A percentile compares a stretch with the other conserved stretches of the same genome.
These are phyloP conservation scores for Calocera cornea DNA, from an alignment of 768 basidiomycete genomes.

Conservation along the genomic window DNA sequence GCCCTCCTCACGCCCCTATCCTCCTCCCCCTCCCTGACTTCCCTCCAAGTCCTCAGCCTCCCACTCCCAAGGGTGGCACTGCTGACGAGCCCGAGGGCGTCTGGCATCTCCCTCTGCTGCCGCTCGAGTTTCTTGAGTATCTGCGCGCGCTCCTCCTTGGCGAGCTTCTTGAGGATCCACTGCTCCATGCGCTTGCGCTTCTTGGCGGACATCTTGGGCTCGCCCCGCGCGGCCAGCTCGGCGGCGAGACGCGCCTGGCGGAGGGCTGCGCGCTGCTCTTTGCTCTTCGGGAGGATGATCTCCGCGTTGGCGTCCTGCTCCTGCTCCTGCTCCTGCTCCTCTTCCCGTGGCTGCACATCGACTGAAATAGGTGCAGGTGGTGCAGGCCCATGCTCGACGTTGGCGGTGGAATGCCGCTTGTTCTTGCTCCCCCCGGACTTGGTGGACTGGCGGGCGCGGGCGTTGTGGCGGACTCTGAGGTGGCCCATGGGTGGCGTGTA, in stretches of 20 bases:
- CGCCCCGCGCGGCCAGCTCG: conserved; percentile 21
- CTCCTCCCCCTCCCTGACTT: background rate
- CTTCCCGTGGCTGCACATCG: too few species aligned
- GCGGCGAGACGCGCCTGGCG: conserved; percentile 34
- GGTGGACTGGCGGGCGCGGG: conserved; percentile 52
- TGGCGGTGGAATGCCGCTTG: conserved; percentile 20
- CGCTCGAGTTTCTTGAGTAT: conserved; percentile 76
- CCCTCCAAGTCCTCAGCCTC: background rate
- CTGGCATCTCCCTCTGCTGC: conserved; percentile 20
- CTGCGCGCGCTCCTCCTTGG: conserved; percentile 67
- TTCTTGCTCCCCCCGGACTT: conserved; percentile 52
- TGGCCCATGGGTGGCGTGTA: background rate
- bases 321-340: background rate
- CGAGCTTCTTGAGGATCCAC: conserved; percentile 88
- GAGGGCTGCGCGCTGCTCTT: conserved; percentile 47
- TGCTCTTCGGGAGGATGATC: conserved; percentile 43
- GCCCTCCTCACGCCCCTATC: background rate
- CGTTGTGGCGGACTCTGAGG: conserved; percentile 34
- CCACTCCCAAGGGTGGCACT: background rate
- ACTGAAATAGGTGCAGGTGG: conserved; percentile 1
- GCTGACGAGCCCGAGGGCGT: background rate
- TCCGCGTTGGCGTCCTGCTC: conserved; percentile 46
- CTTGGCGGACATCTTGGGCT: conserved; percentile 65
- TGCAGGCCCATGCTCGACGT: conserved; percentile 17
- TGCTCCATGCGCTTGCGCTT: conserved; percentile 83